Base-by-base conservation (phyloP, 805 yeast species). In the Scheffersomyces stipitis region DNA sequence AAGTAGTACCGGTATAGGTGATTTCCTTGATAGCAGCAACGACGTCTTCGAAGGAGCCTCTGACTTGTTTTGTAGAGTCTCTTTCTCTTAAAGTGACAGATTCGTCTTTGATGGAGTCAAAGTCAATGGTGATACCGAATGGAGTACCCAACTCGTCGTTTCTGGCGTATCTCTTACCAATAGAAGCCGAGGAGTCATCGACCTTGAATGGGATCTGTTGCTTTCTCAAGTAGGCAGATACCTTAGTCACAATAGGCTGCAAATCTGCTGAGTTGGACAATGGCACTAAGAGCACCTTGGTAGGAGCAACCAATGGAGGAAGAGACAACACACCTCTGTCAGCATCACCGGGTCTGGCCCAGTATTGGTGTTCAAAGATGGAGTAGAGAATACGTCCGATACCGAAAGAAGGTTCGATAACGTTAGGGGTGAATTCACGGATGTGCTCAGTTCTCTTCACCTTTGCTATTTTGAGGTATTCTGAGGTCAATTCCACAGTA, bases 71-170 rank as follows among this genome's bases (percentile, higher is more conserved):
- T 24, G 98, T 93, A 38, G 95, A 77, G 66, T 91, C 99, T 75
- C 99, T 86, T 69, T 91, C 98, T 76, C 99, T 87, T 59, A 91
- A 75, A 24, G 99, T 91, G 48, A 91, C 86, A 10, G 96, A 82
- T 34, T 79, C 78, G 60, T 91, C 97, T 60, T 83, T 78, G 45
- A 86, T 78, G 37, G 96, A 83, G 48, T 91, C 97, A 64, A 93
- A 91, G 66, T 91, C 99, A 53, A 91, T 85, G 47, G 99, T 91
- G 66, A 91, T 80, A 64, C 99, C 99, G 62, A 93, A 93, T 52
- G 99, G 99, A 37, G 98, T 93, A 66, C 99, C 99, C 59, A 91
- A 77, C 73, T 91, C 99, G 67, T 91, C 99, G 65, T 91, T 91
- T 73, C 99, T 86, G 46, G 99, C 89, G 58, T 91, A 91, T 71